Percentiles rank a stretch among this genome's conserved stretches.
These are phyloP conservation scores for Arthromyces matolae DNA, from an alignment of 768 basidiomycete species.

Conservation along the genomic window DNA sequence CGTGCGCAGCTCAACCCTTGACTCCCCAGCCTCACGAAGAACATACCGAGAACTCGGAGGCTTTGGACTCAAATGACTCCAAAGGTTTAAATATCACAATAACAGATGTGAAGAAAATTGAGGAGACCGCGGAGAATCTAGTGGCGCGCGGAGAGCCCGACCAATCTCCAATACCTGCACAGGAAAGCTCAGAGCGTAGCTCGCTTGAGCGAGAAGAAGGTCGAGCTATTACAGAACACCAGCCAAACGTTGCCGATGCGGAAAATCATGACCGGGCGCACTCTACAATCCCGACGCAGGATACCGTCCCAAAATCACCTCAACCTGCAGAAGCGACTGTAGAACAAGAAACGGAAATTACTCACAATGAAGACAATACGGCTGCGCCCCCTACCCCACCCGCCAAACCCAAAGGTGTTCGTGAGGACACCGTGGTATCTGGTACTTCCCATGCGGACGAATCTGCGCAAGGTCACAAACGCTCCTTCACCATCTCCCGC, in stretches of 20 bases:
- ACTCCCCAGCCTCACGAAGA: neutral
- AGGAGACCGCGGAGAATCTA: slow-evolving; percentile 1
- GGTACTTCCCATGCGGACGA: slow-evolving; percentile 5
- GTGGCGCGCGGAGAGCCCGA: slow-evolving; percentile 1
- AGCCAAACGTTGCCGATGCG: too few relatives aligned
- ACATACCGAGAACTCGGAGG: neutral
- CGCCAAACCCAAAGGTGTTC: slow-evolving; percentile 4
- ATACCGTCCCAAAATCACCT: neutral
- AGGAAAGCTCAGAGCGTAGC: too few relatives aligned
- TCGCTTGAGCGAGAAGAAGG: too few relatives aligned
- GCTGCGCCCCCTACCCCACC: slow-evolving; percentile 14
- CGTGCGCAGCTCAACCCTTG: neutral
- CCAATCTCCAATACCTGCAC: neutral
- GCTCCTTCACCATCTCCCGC: slow-evolving; percentile 60
- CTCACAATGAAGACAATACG: neutral
- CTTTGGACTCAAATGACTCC: neutral
- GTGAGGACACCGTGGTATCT: slow-evolving; percentile 1
- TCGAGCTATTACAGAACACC: too few relatives aligned
- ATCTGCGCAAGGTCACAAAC: slow-evolving; percentile 34
- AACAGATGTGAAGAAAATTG: neutral
- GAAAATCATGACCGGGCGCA: too few relatives aligned
- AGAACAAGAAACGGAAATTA: neutral
- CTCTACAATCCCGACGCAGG: too few relatives aligned
- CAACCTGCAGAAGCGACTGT: slow-evolving; percentile 3
- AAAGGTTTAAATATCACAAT: neutral